Percentiles rank a stretch among this genome's conserved stretches.
phyloP scores from a whole-genome alignment of 441 rosid species.

The Gossypium davidsonii region DNA sequence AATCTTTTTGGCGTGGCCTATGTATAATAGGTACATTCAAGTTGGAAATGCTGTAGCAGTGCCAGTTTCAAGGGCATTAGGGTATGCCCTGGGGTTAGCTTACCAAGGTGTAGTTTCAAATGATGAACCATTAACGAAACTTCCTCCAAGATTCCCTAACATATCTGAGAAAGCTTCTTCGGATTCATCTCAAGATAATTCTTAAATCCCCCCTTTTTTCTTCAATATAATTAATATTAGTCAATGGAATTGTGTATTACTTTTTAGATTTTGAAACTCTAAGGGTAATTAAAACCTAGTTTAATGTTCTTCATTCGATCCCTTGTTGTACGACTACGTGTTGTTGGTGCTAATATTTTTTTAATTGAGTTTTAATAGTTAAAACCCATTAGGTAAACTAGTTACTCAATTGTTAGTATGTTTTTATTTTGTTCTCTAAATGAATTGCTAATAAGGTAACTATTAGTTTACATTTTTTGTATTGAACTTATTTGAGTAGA shows the following conservation, averaged over 20 bases:
- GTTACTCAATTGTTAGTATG: too few relatives aligned
- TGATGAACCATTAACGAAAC: constrained; percentile 26
- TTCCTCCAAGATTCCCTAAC: constrained; percentile 35
- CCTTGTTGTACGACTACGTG: too few relatives aligned
- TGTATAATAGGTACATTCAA: constrained; percentile 43
- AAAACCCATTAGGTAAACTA: too few relatives aligned
- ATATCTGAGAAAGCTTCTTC: background rate
- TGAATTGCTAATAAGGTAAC: too few relatives aligned
- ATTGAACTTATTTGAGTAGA: too few relatives aligned
- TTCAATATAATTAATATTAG: background rate
- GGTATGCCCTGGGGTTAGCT: constrained; percentile 48
- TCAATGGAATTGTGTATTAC: background rate
- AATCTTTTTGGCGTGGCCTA: too few relatives aligned
- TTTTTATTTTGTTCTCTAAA: too few relatives aligned
- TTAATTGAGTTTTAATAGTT: too few relatives aligned
- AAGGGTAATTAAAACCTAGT: background rate
- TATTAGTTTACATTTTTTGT: too few relatives aligned
- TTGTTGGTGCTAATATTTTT: too few relatives aligned
- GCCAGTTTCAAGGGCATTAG: constrained; percentile 64
- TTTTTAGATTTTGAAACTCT: background rate
- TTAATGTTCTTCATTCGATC: too few relatives aligned
- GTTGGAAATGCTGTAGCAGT: constrained; percentile 76
- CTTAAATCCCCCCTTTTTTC: background rate
- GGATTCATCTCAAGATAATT: background rate
- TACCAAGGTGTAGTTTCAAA: constrained; percentile 20